These are phyloP conservation scores for Begonia masoniana DNA, from an alignment of 306 rosid species.

Conservation along the genomic window DNA sequence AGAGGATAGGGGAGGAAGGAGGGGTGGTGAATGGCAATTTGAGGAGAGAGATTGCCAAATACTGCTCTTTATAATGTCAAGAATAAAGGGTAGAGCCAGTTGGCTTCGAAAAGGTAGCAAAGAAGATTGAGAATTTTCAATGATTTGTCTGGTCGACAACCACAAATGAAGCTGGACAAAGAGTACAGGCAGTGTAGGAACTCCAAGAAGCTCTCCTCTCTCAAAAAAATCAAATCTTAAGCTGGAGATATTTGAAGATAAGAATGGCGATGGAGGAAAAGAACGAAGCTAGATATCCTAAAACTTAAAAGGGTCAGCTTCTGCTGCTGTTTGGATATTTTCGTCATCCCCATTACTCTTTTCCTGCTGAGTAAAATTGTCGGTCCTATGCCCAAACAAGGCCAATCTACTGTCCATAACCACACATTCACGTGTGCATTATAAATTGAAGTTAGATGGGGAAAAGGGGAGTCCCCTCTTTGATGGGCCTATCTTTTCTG, in stretches of 20 bases:
- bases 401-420: not conserved
- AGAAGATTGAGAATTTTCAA: slow-evolving; percentile 25
- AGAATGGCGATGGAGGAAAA: not conserved
- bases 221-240: too few species aligned
- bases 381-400: not conserved
- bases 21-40: slow-evolving; percentile 13
- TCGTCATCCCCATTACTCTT: not conserved
- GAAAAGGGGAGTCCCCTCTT: too few species aligned
- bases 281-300: not conserved
- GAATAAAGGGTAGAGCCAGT: slow-evolving; percentile 30
- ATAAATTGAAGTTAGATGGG: too few species aligned
- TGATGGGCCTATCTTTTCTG: too few species aligned
- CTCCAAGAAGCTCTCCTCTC: not conserved
- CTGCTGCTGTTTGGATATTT: not conserved
- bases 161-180: not conserved
- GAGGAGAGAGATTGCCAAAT: slow-evolving; percentile 24
- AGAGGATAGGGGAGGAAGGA: slow-evolving; percentile 5
- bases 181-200: not conserved
- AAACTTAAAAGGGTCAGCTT: not conserved
- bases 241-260: not conserved
- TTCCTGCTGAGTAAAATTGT: not conserved
- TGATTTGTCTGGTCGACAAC: slow-evolving; percentile 17
- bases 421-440: not conserved
- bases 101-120: slow-evolving; percentile 31
- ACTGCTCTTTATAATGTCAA: slow-evolving; percentile 47